Evolutionary conservation across 495 filamentous ascomycete species (phyloP), one percentile per base, ranked within the genome.

Genomic region (Trichoderma asperelloides): DNA sequence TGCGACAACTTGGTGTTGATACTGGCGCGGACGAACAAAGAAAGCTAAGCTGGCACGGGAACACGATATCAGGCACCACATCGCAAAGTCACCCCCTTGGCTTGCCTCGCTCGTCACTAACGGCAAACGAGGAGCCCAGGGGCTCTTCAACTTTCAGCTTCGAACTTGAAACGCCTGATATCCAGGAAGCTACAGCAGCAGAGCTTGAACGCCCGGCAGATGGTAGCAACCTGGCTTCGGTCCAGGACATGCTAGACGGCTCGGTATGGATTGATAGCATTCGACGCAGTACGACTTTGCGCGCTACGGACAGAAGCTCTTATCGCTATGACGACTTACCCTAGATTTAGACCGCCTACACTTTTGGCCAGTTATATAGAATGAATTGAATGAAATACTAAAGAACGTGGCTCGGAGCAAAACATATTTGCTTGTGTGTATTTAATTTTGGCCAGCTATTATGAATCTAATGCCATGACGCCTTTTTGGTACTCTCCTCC

Each of bases 251-350:
- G 71, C 80, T 97, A 33, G 89, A 91, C 70, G 88, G 91, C 69
- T 95, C 92, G 47, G 91, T 88, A 23, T 97, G 93, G 93, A 91
- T 93, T 64, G 89, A 93, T 77, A 96, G 92, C 80, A 91, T 97
- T 63, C 83, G 92, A 68, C 85, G 92, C 66, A 96, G 92, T 77
- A 91, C 95, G 69, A 96, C 91, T 63, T 84, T 87, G 78, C 86
- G 88, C 70, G 85, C 86, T 71, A 70, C 73, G 11, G 70, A 76
- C 47, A 69, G 72, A 70, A 69, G 67, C 66, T n/a, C 66, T 9
- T 67, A 67, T 43, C 27, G 66, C 12, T 67, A 67, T 40, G 51
- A 55, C 13, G 43, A 65, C 27, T 51, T 63, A 28, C n/a, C 45
- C 15, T 63, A 37, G 49, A 57, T 60, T 23, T 65, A 21, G 47